Conservation (phyloP, 345 rosid genomes). For the Capsella bursapastoris region DNA sequence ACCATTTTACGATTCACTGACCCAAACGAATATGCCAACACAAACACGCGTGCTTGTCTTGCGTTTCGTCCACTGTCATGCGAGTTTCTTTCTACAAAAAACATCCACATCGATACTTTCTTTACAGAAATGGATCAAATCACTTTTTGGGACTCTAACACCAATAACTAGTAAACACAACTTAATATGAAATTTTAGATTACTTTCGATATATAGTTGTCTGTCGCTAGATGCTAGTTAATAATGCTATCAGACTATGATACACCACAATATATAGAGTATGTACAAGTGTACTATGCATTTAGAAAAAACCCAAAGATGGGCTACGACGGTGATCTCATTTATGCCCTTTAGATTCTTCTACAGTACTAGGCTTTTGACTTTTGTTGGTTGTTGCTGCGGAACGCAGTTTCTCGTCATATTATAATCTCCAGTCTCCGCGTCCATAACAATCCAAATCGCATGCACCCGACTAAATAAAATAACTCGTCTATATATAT, state of each 20-base stretch:
- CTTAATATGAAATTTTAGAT: neutral
- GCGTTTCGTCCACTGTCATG: neutral
- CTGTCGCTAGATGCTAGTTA: neutral
- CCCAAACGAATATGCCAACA: constrained; percentile 29
- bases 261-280: neutral
- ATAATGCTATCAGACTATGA: neutral
- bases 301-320: constrained; percentile 1
- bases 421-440: neutral
- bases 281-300: neutral
- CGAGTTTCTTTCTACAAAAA: constrained; percentile 4
- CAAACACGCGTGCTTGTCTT: constrained; percentile 23
- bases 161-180: neutral
- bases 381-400: constrained; percentile 2
- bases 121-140: neutral
- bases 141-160: no score
- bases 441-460: constrained; percentile 25
- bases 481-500: neutral
- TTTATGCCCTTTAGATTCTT: neutral
- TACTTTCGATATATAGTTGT: neutral
- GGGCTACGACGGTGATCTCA: neutral
- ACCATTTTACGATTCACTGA: constrained; percentile 5
- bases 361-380: neutral
- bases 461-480: constrained; percentile 15
- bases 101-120: neutral
- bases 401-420: neutral